Evolutionary conservation across 176 grass and related monocot genomes (phyloP), one percentile per base, ranked within the genome.

Genomic region (Eragrostis nindensis): DNA sequence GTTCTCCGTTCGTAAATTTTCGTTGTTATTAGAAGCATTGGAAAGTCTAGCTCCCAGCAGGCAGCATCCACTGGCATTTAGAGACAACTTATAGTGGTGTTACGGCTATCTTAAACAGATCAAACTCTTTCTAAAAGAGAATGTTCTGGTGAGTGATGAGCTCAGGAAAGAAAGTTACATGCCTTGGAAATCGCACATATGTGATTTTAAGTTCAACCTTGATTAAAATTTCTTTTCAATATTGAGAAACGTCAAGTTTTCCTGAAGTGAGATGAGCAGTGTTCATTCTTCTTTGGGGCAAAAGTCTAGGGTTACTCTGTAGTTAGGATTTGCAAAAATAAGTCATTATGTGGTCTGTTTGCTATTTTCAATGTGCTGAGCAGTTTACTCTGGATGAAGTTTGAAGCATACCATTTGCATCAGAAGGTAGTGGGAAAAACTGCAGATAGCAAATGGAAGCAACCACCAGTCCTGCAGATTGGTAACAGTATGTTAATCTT

Each of bases 381-480:
- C 29, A 50, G 22, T 66, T 36, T 8, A 63, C 12, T 50, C 6
- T 42, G 32, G 21, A 26, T 8, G 25, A 65, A 79, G 2, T 54
- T 55, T 29, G 54, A 70, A 78, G 11, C 75, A 49, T 84, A 91
- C 89, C 80, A 21, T 84, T 83, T 76, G 75, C 80, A 50, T 84
- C 80, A 76, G 62, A 87, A n/a, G 88, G 88, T n/a, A 83, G 75
- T 65, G 88, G 84, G 41, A 87, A 90, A 74, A 90, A 90, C 46
- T 90, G 88, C 63, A 90, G 80, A 62, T 84, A 90, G 75, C 88
- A 90, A 79, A 90, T 71, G 11, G 88, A 90, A 80, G 88, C 62
- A 84, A 90, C 40, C 9, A 53, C 57, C 53, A 90, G 13, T 62
- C 88, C 88, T 90, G 45, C 45, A 87, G 5, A 70, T 5, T 49